Percentiles rank a stretch among this genome's conserved stretches.
Conservation (phyloP, 371 early-diverging fungal genomes). For the Apophysomyces trapeziformis region DNA sequence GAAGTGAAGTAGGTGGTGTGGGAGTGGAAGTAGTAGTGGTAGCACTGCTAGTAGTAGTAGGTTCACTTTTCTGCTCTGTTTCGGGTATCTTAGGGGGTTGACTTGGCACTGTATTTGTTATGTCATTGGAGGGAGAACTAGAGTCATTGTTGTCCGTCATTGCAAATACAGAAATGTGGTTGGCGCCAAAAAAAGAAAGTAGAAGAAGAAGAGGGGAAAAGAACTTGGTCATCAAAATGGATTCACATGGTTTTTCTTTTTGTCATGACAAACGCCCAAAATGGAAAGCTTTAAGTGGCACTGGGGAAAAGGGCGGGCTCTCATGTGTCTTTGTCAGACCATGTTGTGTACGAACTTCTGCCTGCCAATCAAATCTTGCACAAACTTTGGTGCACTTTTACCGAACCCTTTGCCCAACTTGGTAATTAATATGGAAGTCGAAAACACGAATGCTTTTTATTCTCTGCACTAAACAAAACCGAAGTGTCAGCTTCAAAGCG, state of each 20-base stretch:
- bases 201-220: not conserved
- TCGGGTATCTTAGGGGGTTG: not conserved
- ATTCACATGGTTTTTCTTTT: not conserved
- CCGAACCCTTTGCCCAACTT: no score
- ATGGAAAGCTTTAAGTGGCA: no score
- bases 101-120: not conserved
- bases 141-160: not conserved
- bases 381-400: no score
- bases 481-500: no score
- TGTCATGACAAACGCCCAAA: no score
- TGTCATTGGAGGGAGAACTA: not conserved
- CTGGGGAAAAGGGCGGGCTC: no score
- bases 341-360: no score
- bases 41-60: not conserved
- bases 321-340: no score
- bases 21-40: not conserved
- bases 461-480: no score
- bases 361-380: no score
- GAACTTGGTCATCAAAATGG: not conserved
- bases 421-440: no score
- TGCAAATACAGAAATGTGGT: not conserved
- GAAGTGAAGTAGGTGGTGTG: slow-evolving; percentile 23
- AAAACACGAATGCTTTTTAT: no score
- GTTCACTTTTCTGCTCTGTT: not conserved
- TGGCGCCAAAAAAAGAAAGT: not conserved